A percentile compares a stretch with the other conserved stretches of the same genome.
Conservation (phyloP, 306 rosid genomes). For the Prunus mira region DNA sequence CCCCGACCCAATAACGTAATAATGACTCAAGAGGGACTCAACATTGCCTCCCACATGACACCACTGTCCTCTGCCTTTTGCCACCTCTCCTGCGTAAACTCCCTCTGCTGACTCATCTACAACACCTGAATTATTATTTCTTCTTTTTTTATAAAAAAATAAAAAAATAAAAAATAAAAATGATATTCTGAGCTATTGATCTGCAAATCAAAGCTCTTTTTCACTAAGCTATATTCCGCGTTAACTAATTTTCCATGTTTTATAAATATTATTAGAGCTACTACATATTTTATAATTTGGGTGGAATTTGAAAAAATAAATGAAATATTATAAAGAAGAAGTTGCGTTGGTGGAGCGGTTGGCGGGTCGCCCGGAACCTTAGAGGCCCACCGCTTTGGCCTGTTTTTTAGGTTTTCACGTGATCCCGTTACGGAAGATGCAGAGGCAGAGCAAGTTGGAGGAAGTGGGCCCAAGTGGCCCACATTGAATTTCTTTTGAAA, state of each 20-base stretch:
- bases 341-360: background rate
- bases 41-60: conserved; percentile 3
- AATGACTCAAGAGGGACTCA: conserved; percentile 9
- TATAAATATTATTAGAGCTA: too few relatives aligned
- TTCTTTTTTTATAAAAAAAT: too few relatives aligned
- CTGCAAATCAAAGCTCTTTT: too few relatives aligned
- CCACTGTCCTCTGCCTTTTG: background rate
- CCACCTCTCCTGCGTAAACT: background rate
- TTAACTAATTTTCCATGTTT: too few relatives aligned
- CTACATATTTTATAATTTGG: too few relatives aligned
- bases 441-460: conserved; percentile 18
- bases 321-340: background rate
- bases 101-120: background rate
- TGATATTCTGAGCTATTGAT: too few relatives aligned
- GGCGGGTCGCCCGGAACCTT: background rate
- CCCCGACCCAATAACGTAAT: background rate
- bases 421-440: conserved; percentile 24
- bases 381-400: background rate
- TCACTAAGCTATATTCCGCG: too few relatives aligned
- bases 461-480: conserved; percentile 18
- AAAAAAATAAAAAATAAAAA: too few relatives aligned
- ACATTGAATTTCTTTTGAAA: background rate
- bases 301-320: background rate
- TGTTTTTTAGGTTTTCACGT: conserved; percentile 18
- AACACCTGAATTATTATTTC: background rate